Percentiles rank a stretch among this genome's conserved stretches.
These are phyloP conservation scores for Aspergillus transmontanensis DNA, from an alignment of 2,329 filamentous ascomycete genomes.

Conservation along the genomic window DNA sequence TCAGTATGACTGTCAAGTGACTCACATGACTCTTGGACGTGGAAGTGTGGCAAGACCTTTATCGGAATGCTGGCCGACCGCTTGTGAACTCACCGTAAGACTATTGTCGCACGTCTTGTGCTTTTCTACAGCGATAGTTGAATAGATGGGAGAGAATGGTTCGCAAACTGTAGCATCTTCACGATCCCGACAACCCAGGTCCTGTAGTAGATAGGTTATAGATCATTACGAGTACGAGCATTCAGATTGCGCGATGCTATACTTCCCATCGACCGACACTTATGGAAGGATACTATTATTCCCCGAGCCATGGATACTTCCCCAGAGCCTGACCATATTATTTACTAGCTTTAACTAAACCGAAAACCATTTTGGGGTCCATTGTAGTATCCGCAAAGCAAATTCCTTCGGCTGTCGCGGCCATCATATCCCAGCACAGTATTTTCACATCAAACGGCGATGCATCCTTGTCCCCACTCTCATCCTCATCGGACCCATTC, in stretches of 20 bases:
- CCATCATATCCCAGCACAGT: conserved; percentile 50
- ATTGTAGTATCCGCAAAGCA: conserved; percentile 50
- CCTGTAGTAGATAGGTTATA: not conserved
- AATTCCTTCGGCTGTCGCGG: conserved; percentile 47
- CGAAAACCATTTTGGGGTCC: conserved; percentile 45
- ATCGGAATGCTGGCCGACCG: not conserved
- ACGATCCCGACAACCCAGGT: not conserved
- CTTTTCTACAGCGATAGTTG: not conserved
- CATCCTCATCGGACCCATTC: conserved; percentile 19
- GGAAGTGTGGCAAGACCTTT: not conserved
- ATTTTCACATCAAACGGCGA: conserved; percentile 40
- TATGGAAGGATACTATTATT: not conserved
- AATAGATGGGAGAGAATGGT: not conserved
- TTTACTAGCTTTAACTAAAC: conserved; percentile 22
- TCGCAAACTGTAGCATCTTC: not conserved
- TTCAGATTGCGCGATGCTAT: not conserved
- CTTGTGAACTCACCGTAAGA: not conserved
- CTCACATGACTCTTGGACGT: conserved; percentile 6
- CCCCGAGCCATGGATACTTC: not conserved
- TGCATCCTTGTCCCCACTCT: conserved; percentile 18
- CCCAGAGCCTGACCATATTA: not conserved
- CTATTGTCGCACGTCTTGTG: not conserved
- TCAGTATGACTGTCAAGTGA: conserved; percentile 8
- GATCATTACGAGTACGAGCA: not conserved
- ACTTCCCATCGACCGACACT: not conserved